Evolutionary conservation across 1,284 basidiomycete species (phyloP), one percentile per base, ranked within the genome.

Genomic region (Vanrija sp.): DNA sequence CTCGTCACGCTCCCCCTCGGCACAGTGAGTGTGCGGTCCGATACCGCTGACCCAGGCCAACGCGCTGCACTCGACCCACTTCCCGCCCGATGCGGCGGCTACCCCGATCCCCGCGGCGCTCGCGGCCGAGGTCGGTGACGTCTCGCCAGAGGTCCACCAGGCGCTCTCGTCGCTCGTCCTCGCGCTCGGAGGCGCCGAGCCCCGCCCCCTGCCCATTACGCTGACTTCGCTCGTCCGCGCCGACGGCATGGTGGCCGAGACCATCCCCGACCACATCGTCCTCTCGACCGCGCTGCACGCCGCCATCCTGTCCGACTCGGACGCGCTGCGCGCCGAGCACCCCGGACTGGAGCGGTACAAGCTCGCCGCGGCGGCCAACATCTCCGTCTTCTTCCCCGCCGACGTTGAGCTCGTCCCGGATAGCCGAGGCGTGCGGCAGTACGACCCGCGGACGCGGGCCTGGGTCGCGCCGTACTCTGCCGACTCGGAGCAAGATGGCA

Each of bases 271-370:
- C 0, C 75, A 78, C 51, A 74, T 81, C 25, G 78, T 81, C 38
- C 68, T 75, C 20, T 80, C 79, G 6, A 77, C 77, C 15, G 80
- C 87, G 1, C 79, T 97, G n/a, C 95, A 97, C 73, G 91, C 94
- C 0, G 81, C 83, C 27, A 89, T 97, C 57, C 80, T 98, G 36
- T 79, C 83, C 61, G 85, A 89, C 65, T 90, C 89, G 0, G 91
- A 95, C 67, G 73, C 70, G 3, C 79, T 97, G 45, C 83, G 94
- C 16, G 67, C 77, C 3, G 65, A 80, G 16, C 78, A 87, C 37
- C 89, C 89, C 1, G 85, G 87, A 6, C 78, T 93, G 25, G 89
- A 92, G 64, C 82, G 92, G 53, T 95, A 89, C 79, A 89, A 92
- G 73, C 74, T 87, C 31, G 93, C 94, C 2, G 92, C 91, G 2